These are phyloP conservation scores for Diaporthe eres DNA, from an alignment of 2,329 filamentous ascomycete genomes.

Conservation along the genomic window DNA sequence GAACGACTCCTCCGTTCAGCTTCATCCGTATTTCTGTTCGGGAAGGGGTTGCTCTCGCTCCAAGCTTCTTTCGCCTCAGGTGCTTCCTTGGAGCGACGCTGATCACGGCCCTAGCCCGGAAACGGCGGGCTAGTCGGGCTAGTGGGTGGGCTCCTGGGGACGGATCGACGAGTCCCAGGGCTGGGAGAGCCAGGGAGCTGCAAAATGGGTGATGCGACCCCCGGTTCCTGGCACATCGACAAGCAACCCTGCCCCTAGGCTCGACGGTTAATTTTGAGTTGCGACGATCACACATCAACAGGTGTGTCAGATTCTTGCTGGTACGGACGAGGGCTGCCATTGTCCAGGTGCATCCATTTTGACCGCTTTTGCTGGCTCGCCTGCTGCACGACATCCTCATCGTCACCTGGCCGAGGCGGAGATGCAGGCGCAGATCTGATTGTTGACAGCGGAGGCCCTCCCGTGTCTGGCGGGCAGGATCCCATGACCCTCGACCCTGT, in stretches of 20 bases:
- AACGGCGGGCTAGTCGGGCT: constrained; percentile 21
- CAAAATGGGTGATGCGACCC: constrained; percentile 33
- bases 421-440: constrained; percentile 12
- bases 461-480: constrained; percentile 18
- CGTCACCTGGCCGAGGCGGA: constrained; percentile 19
- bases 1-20: constrained; percentile 4
- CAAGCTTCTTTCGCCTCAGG: constrained; percentile 31
- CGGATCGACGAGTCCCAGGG: constrained; percentile 33
- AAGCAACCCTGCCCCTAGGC: constrained; percentile 38
- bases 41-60: constrained; percentile 18
- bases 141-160: constrained; percentile 24
- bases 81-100: constrained; percentile 31
- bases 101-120: constrained; percentile 12
- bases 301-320: constrained; percentile 35
- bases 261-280: constrained; percentile 37
- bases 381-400: constrained; percentile 25
- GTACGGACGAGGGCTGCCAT: constrained; percentile 30
- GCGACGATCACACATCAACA: constrained; percentile 38
- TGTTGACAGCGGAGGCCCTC: constrained; percentile 19
- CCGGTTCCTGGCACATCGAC: constrained; percentile 38
- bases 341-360: constrained; percentile 19
- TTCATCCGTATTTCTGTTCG: constrained; percentile 17
- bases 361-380: constrained; percentile 26
- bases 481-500: constrained; percentile 21
- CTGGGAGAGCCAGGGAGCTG: constrained; percentile 25